Base-by-base conservation (phyloP, 2,329 filamentous ascomycete species). In the Ambrosiella beaveri region DNA sequence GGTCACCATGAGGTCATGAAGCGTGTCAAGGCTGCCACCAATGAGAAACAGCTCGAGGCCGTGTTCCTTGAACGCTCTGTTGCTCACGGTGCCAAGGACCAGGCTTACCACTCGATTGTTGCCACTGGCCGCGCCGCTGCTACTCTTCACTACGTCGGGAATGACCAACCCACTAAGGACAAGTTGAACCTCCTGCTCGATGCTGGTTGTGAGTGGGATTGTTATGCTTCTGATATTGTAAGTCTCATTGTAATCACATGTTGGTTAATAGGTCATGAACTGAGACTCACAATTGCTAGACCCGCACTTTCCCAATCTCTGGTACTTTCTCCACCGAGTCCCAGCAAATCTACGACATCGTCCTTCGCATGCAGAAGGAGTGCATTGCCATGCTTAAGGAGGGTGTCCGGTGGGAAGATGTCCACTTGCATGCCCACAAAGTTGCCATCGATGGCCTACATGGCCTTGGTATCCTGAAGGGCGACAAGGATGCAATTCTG, bases 71-170 rank as follows among this genome's bases (percentile, higher is more conserved):
- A 87, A 66, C 76, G 77, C 37, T 94, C 87, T 68, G 79, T 93
- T 61, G 78, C 82, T 56, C 76, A 84, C 61, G 86, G 86, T 27
- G 85, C 85, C 56, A 84, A 82, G 66, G 82, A 93, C 64, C 88
- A 94, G 74, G 84, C 91, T 0, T 97, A 97, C 70, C 80, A 86
- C 63, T 84, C 85, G 61, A 96, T 97, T 65, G 82, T 93, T 15
- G 91, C 88, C 0, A 80, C 80, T 39, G 91, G 91, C 9, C 77
- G 81, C 4, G 84, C 86, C 13, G 90, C 86, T 0, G 87, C 89
- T 4, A 93, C 88, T 1, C 76, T 96, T 39, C 91, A 96, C 71
- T 96, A 96, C 65, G 80, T 88, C 27, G 80, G 84, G 66, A 95
- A 95, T 68, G 75, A 89, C 62, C 76, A 84, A 65, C 75, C 82